Percentiles rank a stretch among this genome's conserved stretches.
phyloP scores from a whole-genome alignment of 306 rosid genomes.

The Bauhinia variegata region DNA sequence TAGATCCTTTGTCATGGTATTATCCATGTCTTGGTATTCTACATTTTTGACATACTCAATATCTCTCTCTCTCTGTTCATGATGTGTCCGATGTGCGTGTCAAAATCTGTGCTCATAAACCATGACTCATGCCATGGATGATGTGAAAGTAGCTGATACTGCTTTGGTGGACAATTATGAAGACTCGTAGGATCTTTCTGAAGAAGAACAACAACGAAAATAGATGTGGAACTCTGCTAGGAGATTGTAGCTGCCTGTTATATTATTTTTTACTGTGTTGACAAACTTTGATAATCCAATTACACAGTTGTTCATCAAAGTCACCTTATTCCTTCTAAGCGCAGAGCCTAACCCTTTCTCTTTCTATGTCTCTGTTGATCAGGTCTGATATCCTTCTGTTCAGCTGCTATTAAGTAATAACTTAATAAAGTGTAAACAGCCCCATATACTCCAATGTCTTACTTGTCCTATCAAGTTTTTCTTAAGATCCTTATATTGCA shows the following conservation, averaged over 20 bases:
- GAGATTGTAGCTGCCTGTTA: conserved; percentile 67
- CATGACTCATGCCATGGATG: no score
- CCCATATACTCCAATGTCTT: conserved; percentile 14
- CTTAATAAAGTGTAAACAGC: conserved; percentile 2
- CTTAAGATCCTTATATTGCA: no score
- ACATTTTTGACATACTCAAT: no score
- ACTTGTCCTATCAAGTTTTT: neutral
- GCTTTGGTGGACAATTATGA: conserved; percentile 40
- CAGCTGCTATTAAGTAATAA: conserved; percentile 23
- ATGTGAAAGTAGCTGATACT: conserved; percentile 55
- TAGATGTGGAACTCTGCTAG: conserved; percentile 51
- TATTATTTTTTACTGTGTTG: conserved; percentile 57
- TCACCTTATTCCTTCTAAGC: conserved; percentile 63
- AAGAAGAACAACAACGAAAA: conserved; percentile 40
- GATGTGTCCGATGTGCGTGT: no score
- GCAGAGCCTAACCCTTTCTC: conserved; percentile 79
- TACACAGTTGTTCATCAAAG: conserved; percentile 41
- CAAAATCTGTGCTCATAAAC: no score
- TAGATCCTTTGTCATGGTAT: no score
- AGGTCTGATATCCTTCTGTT: conserved; percentile 51
- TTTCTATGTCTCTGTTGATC: conserved; percentile 66
- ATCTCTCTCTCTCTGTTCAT: no score
- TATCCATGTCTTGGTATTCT: no score
- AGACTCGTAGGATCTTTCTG: conserved; percentile 40
- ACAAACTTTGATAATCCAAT: conserved; percentile 58